Evolutionary conservation across 441 rosid genomes (phyloP).

Genomic region (Arabidopsis lyrata): DNA sequence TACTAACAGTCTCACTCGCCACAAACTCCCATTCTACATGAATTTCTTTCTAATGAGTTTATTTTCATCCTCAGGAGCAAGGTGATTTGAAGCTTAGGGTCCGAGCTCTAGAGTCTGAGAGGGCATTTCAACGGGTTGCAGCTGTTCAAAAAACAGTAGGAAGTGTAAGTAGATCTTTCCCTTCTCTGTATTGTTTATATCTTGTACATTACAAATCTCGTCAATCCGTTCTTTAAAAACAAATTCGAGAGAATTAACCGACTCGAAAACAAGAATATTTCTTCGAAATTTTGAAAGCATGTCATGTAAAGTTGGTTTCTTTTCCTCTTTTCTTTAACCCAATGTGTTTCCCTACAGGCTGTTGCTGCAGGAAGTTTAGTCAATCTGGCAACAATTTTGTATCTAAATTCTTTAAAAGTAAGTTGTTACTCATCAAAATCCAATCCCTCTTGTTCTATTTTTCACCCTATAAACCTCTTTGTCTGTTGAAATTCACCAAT

Average conservation of each 20-base stretch:
- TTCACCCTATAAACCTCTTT: constrained; percentile 5
- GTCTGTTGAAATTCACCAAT: constrained; percentile 19
- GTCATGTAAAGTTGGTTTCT: constrained; percentile 8
- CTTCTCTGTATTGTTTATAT: not conserved
- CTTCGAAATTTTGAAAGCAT: not conserved
- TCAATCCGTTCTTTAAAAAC: not conserved
- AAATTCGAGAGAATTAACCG: not conserved
- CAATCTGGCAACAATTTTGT: constrained; percentile 92
- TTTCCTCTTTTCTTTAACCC: constrained; percentile 15
- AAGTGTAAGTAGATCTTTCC: constrained; percentile 65
- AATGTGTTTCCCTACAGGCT: constrained; percentile 60
- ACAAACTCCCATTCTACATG: not conserved
- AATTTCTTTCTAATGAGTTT: not conserved
- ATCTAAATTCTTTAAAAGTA: constrained; percentile 85
- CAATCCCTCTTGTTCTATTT: not conserved
- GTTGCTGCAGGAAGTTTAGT: constrained; percentile 95
- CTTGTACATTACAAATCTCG: constrained; percentile 10
- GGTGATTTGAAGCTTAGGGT: constrained; percentile 98
- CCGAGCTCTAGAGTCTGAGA: constrained; percentile 90
- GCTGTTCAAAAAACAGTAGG: constrained; percentile 96
- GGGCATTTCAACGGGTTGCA: constrained; percentile 98
- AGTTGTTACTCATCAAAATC: constrained; percentile 38
- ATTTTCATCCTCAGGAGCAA: constrained; percentile 72
- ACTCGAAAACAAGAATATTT: not conserved
- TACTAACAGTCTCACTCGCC: constrained; percentile 10